These are phyloP conservation scores for Claviceps cyperi DNA, from an alignment of 2,329 filamentous ascomycete genomes.

Conservation along the genomic window DNA sequence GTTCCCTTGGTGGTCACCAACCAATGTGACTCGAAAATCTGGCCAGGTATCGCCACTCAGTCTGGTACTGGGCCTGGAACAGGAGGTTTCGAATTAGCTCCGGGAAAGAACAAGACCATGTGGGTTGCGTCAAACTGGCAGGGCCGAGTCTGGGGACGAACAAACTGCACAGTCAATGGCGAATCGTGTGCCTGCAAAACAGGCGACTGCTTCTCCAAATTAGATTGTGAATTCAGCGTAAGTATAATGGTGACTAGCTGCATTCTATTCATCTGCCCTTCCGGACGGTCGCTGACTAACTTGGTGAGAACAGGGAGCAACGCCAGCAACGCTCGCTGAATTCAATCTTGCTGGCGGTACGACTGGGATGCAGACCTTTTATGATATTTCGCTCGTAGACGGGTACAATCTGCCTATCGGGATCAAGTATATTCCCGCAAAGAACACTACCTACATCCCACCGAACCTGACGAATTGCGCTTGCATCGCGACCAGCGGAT, in stretches of 20 bases:
- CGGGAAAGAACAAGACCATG: constrained; percentile 43
- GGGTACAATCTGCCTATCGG: constrained; percentile 69
- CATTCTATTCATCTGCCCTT: background rate
- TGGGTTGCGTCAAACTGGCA: constrained; percentile 63
- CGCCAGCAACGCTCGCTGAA: constrained; percentile 65
- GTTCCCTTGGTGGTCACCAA: constrained; percentile 57
- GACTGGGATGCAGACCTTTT: constrained; percentile 52
- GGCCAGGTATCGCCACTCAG: constrained; percentile 63
- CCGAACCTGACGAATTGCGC: constrained; percentile 64
- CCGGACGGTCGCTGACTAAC: background rate
- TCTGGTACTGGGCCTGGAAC: constrained; percentile 51
- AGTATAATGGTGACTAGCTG: constrained; percentile 14
- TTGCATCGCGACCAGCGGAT: constrained; percentile 58
- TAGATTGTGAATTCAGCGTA: constrained; percentile 57
- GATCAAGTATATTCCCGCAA: constrained; percentile 43
- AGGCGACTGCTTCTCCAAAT: constrained; percentile 58
- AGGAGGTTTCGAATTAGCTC: constrained; percentile 52
- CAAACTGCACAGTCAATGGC: constrained; percentile 64
- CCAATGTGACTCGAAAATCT: constrained; percentile 55
- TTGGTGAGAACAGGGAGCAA: constrained; percentile 39
- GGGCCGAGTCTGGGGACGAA: constrained; percentile 69
- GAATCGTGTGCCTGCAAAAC: constrained; percentile 56
- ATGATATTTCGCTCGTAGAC: constrained; percentile 74
- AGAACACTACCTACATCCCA: constrained; percentile 51
- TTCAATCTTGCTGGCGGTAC: constrained; percentile 60